Conservation (phyloP, 225 moss, liverwort and hornwort species). For the Antitrichia curtipendula region DNA sequence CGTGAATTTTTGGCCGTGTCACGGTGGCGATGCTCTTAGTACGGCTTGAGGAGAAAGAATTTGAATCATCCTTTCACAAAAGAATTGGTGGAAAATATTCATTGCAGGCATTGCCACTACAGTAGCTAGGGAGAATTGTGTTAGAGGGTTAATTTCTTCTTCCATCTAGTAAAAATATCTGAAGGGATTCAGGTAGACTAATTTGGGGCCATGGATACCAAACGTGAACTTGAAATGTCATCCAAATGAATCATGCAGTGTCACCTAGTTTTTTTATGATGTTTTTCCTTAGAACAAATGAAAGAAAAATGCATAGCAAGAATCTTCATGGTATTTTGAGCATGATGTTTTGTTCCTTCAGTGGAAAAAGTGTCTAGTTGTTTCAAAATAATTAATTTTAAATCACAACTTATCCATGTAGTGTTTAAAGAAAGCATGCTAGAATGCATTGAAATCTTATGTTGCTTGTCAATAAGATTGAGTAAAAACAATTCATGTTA, state of each 20-base stretch:
- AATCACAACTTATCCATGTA: no score
- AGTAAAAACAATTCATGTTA: no score
- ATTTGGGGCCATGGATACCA: not conserved
- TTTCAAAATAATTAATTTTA: no score
- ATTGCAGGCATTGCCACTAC: no score
- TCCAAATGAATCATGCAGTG: not conserved
- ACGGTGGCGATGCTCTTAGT: no score
- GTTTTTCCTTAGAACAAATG: not conserved
- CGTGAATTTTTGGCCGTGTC: no score
- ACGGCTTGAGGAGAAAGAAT: not conserved
- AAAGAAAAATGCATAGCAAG: not conserved
- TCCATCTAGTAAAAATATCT: no score
- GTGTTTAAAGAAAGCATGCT: no score
- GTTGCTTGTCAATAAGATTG: no score
- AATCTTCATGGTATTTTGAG: not conserved
- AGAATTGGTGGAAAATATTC: not conserved
- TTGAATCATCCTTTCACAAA: not conserved
- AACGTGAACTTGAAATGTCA: not conserved
- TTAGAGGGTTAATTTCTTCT: not conserved
- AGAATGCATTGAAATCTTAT: no score
- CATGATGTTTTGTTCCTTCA: no score
- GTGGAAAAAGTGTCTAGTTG: no score
- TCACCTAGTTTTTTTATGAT: not conserved
- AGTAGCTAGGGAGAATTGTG: not conserved
- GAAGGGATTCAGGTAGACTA: rapidly evolving